Evolutionary conservation across 1,139 yeast genomes (phyloP), one percentile per base, ranked within the genome.

Genomic region (Pichia sp.): DNA sequence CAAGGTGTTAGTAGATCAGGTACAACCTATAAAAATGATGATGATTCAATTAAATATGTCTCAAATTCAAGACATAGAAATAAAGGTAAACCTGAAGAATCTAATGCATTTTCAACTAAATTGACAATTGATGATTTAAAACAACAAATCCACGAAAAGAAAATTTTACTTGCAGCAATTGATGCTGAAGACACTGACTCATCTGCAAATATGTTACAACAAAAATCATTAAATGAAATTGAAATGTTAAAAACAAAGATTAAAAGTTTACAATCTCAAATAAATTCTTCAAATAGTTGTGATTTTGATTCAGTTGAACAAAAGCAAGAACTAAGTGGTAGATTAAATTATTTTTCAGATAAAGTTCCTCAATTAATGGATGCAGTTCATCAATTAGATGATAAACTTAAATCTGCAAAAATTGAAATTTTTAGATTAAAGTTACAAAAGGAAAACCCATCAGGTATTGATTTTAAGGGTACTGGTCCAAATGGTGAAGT

Each of bases 401-500:
- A 76, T 29, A 81, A 84, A 48, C 84, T 91, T 56, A 80, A 87
- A n/a, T 71, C 73, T 28, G 77, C 83, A 7, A 87, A 85, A 61
- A 70, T 87, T 48, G 87, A 84, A 59, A 62, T 85, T 27, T 81
- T 79, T 62, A 80, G 84, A 60, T 66, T 73, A 42, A 70, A 75
- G 52, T 70, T 84, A 58, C 75, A 73, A 51, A 77, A 79, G 58
- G 80, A 80, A 55, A 78, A 87, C 62, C 97, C 97, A 16, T 68
- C 75, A n/a, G 79, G 80, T 19, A 77, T 82, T 41, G 73, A 80
- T 2, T 76, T 89, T 49, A 74, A 76, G 28, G 97, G 96, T 2
- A 81, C 95, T 16, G 97, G 96, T 1, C 84, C 90, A 39, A 81
- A 84, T 62, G 97, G 96, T 18, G 81, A 82, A 57, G 77, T 89